phyloP scores from a whole-genome alignment of 2,329 filamentous ascomycete genomes.

The Xylariales sp. region DNA sequence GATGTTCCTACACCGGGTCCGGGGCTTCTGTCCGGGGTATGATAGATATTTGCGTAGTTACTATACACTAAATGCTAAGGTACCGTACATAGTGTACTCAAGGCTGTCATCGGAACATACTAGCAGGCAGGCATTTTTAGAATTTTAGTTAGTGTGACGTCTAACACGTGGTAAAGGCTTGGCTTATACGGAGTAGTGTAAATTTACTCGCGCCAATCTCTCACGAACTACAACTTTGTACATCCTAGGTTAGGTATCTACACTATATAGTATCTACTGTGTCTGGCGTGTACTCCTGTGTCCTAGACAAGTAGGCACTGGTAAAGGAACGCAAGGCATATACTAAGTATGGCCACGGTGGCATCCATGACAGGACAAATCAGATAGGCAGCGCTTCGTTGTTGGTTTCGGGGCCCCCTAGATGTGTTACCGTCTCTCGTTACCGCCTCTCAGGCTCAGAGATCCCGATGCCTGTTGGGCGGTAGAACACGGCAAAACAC shows the following conservation, averaged over 20 bases:
- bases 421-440: not conserved
- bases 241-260: no score
- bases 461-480: no score
- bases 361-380: conserved; percentile 7
- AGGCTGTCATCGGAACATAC: not conserved
- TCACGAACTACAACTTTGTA: not conserved
- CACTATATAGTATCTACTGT: no score
- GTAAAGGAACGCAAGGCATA: no score
- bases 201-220: not conserved
- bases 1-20: not conserved
- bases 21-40: not conserved
- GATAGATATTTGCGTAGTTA: no score
- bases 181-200: conserved; percentile 11
- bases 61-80: not conserved
- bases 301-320: no score
- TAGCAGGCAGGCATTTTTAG: not conserved
- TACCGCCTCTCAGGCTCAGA: no score
- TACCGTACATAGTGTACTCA: not conserved
- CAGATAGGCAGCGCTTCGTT: not conserved
- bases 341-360: not conserved
- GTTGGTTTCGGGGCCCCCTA: not conserved
- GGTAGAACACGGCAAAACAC: no score
- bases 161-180: conserved; percentile 33
- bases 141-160: conserved; percentile 17
- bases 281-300: no score